Conservation (phyloP, 768 basidiomycete species). For the Cubamyces lactineus region DNA sequence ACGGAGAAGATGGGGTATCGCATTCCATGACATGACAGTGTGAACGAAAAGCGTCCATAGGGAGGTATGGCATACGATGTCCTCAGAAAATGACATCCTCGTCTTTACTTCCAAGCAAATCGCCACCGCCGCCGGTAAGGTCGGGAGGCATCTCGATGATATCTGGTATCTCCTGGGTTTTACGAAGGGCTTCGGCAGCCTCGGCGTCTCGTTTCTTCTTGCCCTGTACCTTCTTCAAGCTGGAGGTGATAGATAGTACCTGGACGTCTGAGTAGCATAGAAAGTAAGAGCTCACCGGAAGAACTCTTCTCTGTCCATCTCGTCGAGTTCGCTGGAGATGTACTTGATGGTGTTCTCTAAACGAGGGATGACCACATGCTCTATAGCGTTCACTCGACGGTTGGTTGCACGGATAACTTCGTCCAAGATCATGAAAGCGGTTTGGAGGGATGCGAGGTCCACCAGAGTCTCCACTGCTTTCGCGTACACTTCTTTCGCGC, state of each 20-base stretch:
- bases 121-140: slow-evolving; percentile 43
- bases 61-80: neutral
- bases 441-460: slow-evolving; percentile 94
- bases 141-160: slow-evolving; percentile 32
- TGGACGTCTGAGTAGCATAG: neutral
- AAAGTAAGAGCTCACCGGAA: slow-evolving; percentile 61
- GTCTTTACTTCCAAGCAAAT: slow-evolving; percentile 87
- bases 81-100: slow-evolving; percentile 89
- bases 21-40: slow-evolving; percentile 12
- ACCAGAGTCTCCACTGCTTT: slow-evolving; percentile 97
- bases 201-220: slow-evolving; percentile 88
- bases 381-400: slow-evolving; percentile 97
- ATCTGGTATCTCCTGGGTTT: slow-evolving; percentile 22
- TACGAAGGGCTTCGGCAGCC: slow-evolving; percentile 33
- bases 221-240: slow-evolving; percentile 95
- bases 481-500: slow-evolving; percentile 95
- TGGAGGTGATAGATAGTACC: slow-evolving; percentile 33
- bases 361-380: slow-evolving; percentile 94
- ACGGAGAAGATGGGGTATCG: slow-evolving; percentile 24
- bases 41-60: neutral
- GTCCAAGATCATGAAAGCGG: slow-evolving; percentile 97
- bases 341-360: slow-evolving; percentile 98
- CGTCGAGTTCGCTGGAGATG: slow-evolving; percentile 95
- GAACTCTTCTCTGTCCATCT: slow-evolving; percentile 97
- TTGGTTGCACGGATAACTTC: slow-evolving; percentile 99